phyloP scores from a whole-genome alignment of 2,329 filamentous ascomycete genomes.

The Elsinoe australis region DNA sequence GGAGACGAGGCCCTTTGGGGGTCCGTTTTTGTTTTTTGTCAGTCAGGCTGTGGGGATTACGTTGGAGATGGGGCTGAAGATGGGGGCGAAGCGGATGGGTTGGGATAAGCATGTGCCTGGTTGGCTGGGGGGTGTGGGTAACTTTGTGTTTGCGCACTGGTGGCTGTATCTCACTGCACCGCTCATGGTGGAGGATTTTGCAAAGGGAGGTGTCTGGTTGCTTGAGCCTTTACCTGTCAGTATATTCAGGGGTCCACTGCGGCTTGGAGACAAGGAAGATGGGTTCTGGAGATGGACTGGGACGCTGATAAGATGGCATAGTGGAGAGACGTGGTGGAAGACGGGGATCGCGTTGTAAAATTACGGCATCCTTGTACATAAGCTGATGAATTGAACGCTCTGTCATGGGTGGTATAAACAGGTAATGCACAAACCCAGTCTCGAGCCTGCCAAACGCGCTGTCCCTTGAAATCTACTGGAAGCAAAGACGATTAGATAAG shows the following conservation, averaged over 20 bases:
- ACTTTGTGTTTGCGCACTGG: slow-evolving; percentile 52
- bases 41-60: slow-evolving; percentile 60
- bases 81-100: slow-evolving; percentile 30
- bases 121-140: slow-evolving; percentile 45
- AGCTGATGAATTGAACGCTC: slow-evolving; percentile 12
- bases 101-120: slow-evolving; percentile 37
- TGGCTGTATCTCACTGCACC: slow-evolving; percentile 64
- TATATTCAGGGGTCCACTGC: slow-evolving; percentile 52
- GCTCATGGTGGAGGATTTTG: slow-evolving; percentile 68
- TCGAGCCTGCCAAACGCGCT: slow-evolving; percentile 9
- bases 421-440: slow-evolving; percentile 13
- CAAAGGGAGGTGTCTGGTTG: slow-evolving; percentile 66
- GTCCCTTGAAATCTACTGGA: neutral
- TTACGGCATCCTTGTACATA: slow-evolving; percentile 1
- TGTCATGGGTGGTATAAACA: slow-evolving; percentile 15
- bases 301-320: slow-evolving; percentile 51
- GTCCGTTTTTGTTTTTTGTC: slow-evolving; percentile 61
- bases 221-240: slow-evolving; percentile 77
- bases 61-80: slow-evolving; percentile 46
- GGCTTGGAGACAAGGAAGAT: slow-evolving; percentile 54
- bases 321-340: slow-evolving; percentile 57
- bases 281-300: slow-evolving; percentile 61
- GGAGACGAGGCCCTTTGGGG: slow-evolving; percentile 47
- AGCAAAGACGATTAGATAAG: slow-evolving; percentile 58
- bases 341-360: slow-evolving; percentile 42